These are phyloP conservation scores for Nakazawaea anatomiae DNA, from an alignment of 805 yeast species.

Conservation along the genomic window DNA sequence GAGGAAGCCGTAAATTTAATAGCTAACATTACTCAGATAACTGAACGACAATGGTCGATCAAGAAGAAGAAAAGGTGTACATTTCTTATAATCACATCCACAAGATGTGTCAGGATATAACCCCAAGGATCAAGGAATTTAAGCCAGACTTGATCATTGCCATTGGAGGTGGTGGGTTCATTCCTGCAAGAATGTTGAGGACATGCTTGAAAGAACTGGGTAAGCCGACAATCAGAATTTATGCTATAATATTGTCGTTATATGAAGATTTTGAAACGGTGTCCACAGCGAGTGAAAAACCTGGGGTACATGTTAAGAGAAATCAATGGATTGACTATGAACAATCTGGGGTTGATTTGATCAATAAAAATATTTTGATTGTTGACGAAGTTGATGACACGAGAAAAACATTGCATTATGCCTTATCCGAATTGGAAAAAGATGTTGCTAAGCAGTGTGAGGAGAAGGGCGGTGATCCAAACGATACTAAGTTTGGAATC, in stretches of 20 bases:
- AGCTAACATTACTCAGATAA: not conserved
- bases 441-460: conserved; percentile 61
- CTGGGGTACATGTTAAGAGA: conserved; percentile 67
- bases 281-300: conserved; percentile 48
- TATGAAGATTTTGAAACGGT: conserved; percentile 75
- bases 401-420: conserved; percentile 78
- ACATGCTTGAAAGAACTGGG: conserved; percentile 88
- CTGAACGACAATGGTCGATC: conserved; percentile 2
- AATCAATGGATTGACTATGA: conserved; percentile 81
- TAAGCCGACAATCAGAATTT: conserved; percentile 82
- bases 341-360: conserved; percentile 53
- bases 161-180: conserved; percentile 91
- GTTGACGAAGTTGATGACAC: conserved; percentile 88
- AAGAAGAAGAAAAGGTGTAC: conserved; percentile 47
- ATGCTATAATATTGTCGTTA: conserved; percentile 89
- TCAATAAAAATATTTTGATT: conserved; percentile 65
- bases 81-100: conserved; percentile 79
- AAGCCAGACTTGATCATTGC: conserved; percentile 91
- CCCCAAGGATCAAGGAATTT: conserved; percentile 59
- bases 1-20: too few species aligned
- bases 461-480: conserved; percentile 43
- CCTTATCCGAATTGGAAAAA: conserved; percentile 65
- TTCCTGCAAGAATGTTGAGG: conserved; percentile 94
- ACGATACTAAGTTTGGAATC: conserved; percentile 61
- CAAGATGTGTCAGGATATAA: conserved; percentile 51